A percentile compares a stretch with the other conserved stretches of the same genome.
Conservation (phyloP, 768 basidiomycete genomes). For the Lentinula lateritia region DNA sequence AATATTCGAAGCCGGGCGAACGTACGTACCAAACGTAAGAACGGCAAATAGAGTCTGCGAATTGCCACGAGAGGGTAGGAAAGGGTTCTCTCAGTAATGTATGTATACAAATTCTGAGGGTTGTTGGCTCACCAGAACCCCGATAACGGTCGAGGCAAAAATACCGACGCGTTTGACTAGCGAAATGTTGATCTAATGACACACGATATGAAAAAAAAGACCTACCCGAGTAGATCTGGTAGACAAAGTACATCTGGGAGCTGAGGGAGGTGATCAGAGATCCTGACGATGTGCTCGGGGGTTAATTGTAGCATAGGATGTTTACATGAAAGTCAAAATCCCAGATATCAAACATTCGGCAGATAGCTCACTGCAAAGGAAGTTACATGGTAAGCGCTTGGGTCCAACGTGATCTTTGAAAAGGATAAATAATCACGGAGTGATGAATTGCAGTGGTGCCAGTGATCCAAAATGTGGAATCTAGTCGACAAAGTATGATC, state of each 20-base stretch:
- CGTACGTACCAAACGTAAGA: constrained; percentile 23
- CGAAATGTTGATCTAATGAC: not conserved
- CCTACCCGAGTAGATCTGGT: constrained; percentile 32
- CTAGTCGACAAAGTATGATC: constrained; percentile 15
- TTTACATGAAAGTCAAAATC: constrained; percentile 34
- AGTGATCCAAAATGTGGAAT: constrained; percentile 39
- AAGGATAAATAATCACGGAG: constrained; percentile 22
- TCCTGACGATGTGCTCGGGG: not conserved
- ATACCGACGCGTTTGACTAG: not conserved
- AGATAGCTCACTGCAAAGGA: constrained; percentile 25
- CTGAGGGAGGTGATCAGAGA: constrained; percentile 14
- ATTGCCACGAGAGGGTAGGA: not conserved
- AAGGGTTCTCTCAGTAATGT: not conserved
- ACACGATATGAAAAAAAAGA: not conserved
- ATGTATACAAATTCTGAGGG: not conserved
- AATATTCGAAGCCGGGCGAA: not conserved
- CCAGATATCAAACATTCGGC: constrained; percentile 40
- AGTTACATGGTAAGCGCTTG: not conserved
- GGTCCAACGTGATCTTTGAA: not conserved
- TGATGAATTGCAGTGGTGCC: constrained; percentile 28
- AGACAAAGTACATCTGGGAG: constrained; percentile 39
- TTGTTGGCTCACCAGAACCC: not conserved
- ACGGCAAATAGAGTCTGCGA: constrained; percentile 19
- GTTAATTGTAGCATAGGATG: not conserved
- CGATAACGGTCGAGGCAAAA: not conserved